Conservation (phyloP, 768 basidiomycete species). For the Hygrocybe coccinea region DNA sequence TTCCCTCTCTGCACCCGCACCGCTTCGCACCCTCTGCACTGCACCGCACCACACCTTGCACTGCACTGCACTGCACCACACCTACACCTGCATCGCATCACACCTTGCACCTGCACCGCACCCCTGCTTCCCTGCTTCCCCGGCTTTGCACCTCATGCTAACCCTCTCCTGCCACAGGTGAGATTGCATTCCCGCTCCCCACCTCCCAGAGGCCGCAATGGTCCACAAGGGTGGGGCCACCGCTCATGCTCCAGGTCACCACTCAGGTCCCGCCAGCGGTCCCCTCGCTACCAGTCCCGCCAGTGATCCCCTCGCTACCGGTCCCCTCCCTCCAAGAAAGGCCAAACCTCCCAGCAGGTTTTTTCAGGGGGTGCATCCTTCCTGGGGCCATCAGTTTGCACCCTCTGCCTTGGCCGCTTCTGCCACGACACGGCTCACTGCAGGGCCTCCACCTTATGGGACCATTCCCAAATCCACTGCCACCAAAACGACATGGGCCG, state of each 20-base stretch:
- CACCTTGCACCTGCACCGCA: too few relatives aligned
- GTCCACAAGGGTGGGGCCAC: not conserved
- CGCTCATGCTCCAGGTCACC: not conserved
- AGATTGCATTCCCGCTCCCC: not conserved
- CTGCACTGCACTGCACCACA: not conserved
- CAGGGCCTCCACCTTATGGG: conserved; percentile 12
- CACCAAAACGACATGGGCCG: conserved; percentile 13
- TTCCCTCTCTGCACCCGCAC: too few relatives aligned
- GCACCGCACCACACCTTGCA: not conserved
- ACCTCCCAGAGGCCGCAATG: not conserved
- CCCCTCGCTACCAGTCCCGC: not conserved
- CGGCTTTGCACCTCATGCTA: too few relatives aligned
- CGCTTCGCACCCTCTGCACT: not conserved
- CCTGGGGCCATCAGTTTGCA: conserved; percentile 21
- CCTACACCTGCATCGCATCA: too few relatives aligned
- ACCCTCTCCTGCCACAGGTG: not conserved
- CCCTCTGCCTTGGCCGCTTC: conserved; percentile 33
- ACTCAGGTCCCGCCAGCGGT: too few relatives aligned
- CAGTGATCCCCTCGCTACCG: too few relatives aligned
- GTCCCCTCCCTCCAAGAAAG: not conserved
- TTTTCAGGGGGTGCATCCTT: not conserved
- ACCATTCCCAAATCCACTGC: conserved; percentile 15
- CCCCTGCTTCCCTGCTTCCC: too few relatives aligned
- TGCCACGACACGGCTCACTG: conserved; percentile 22
- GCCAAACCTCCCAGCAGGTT: not conserved